Conservation (phyloP, 768 basidiomycete species). For the Agrocybe pediades region DNA sequence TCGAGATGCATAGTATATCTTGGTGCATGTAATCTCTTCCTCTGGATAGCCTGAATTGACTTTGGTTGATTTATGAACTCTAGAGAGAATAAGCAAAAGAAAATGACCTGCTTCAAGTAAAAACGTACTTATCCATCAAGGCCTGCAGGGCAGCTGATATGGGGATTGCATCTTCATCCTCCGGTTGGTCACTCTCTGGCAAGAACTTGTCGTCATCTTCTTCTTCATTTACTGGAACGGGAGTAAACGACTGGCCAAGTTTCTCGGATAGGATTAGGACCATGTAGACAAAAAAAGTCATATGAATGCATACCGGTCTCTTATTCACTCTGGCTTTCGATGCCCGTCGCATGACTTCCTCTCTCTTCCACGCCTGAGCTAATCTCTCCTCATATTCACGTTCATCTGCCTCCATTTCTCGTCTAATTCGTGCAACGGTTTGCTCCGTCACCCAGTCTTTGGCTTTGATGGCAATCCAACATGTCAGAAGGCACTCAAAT, state of each 20-base stretch:
- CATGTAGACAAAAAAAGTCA: too few relatives aligned
- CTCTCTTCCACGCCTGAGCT: constrained; percentile 59
- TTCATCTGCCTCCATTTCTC: constrained; percentile 71
- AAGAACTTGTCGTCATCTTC: constrained; percentile 72
- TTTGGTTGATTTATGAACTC: constrained; percentile 34
- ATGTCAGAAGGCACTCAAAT: neutral
- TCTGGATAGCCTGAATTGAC: constrained; percentile 17
- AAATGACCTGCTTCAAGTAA: neutral
- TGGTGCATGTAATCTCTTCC: constrained; percentile 65
- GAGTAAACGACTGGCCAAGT: neutral
- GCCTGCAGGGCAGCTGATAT: constrained; percentile 78
- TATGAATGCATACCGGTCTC: constrained; percentile 43
- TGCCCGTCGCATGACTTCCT: constrained; percentile 54
- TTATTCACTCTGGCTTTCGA: constrained; percentile 62
- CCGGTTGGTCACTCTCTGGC: constrained; percentile 53
- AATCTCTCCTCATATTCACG: constrained; percentile 64
- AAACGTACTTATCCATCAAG: constrained; percentile 73
- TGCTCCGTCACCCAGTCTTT: constrained; percentile 81
- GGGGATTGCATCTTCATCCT: constrained; percentile 47
- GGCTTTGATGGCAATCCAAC: constrained; percentile 36
- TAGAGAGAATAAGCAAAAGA: constrained; percentile 10
- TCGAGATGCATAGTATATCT: constrained; percentile 92
- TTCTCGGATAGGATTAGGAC: too few relatives aligned
- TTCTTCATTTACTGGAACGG: constrained; percentile 24
- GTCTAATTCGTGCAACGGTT: constrained; percentile 60